Evolutionary conservation across 192 early-diverging fungal species (phyloP), one percentile per base, ranked within the genome.

Genomic region (Coemansia sp.): DNA sequence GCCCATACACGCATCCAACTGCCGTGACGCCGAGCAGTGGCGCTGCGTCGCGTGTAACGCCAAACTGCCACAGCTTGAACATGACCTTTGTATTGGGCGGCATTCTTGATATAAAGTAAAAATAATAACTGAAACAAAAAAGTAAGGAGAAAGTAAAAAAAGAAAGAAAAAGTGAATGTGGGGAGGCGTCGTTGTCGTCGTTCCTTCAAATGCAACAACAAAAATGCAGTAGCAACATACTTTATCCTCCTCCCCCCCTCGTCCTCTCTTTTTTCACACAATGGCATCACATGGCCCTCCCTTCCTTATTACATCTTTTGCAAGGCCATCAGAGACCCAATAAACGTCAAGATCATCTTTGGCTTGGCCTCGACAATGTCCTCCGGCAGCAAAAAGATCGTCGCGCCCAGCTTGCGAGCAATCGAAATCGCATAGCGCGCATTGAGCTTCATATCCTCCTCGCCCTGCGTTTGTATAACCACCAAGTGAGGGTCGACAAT

Each of bases 351-450:
- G 58, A 95, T 95, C 91, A 98, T 94, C 83, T 97, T 97, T 49
- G 94, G 88, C 82, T 95, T 93, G 67, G 96, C 94, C 79, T 98
- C 97, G 62, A 96, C 91, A 79, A 99, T 99, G 85, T 99, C 96
- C 86, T 99, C 96, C 11, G 96, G 96, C 42, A 97, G 86, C 56
- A 98, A 87, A 84, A 99, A 99, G 74, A 99, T 99, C 36, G 96
- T 97, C 14, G 98, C 96, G 20, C 98, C 98, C 56, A 99, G 85
- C 84, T 99, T 99, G 77, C 98, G 89, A 20, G 98, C 98, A 86
- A 98, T 95, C 6, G 95, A 97, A 59, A 99, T 98, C 49, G 96
- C 96, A 59, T 97, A 94, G 77, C 95, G 94, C 46, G 95, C 94
- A 68, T 98, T 99, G 68, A 94, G 70, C 86, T 92, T 92, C 41